Evolutionary conservation across 257 asterid species (phyloP).

Genomic region (Lycium ferocissimum): DNA sequence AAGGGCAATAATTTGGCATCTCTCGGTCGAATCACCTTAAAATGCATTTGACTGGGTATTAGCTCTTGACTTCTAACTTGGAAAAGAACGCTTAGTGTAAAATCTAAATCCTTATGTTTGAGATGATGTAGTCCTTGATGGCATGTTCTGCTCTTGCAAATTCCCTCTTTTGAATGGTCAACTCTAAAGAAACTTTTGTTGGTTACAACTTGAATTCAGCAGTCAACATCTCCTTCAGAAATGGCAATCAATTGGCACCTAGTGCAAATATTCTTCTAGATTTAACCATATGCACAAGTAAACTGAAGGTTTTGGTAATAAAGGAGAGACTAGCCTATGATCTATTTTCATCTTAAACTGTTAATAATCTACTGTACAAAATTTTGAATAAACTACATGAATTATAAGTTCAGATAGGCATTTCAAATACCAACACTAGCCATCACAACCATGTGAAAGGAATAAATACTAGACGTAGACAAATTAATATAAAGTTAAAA

Average conservation of each 20-base stretch:
- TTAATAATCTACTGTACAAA: background rate
- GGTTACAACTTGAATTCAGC: background rate
- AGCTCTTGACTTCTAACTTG: conserved; percentile 14
- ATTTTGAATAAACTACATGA: background rate
- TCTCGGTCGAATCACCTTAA: background rate
- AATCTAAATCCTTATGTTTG: conserved; percentile 4
- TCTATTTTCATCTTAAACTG: background rate
- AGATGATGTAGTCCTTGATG: conserved; percentile 25
- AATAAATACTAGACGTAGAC: background rate
- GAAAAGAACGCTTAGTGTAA: background rate
- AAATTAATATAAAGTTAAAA: background rate
- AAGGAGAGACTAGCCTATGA: background rate
- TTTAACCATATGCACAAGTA: background rate
- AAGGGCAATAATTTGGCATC: background rate
- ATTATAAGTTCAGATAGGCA: conserved; percentile 5
- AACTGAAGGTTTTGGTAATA: background rate
- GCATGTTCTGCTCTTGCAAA: conserved; percentile 8
- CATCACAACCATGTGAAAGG: conserved; percentile 16
- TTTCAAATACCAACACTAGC: background rate
- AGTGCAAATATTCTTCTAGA: background rate
- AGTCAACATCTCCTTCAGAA: background rate
- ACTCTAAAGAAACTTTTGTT: background rate
- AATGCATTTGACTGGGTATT: conserved; percentile 14
- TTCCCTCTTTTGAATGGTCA: background rate
- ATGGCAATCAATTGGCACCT: background rate